Base-by-base conservation (phyloP, 2,329 filamentous ascomycete genomes). In the Whalleya microplaca region DNA sequence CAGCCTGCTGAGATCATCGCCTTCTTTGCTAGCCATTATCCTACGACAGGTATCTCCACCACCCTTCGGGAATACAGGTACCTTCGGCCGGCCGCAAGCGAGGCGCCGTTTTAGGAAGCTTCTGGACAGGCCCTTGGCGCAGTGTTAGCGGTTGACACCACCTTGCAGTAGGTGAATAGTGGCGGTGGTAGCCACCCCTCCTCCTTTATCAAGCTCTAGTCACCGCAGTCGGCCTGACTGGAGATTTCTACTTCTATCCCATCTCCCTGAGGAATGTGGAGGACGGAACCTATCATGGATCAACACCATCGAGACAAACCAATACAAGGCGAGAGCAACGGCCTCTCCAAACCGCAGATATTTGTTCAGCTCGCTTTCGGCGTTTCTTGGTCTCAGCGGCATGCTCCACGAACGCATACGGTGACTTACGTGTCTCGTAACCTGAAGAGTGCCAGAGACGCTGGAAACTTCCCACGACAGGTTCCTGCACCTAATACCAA, bases 281-380 rank as follows among this genome's bases (percentile, higher is more conserved):
- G 61, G 58, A 67, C 59, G 48, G 64, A 66, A 41, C 63, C 61
- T 63, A 65, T 67, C 65, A 68, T 69, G 58, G 58, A 64, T 50
- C 56, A 64, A 51, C 53, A 59, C 55, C 64, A 59, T 56, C 64
- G 58, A 53, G 56, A 66, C 57, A 62, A 41, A 41, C 51, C 62
- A 47, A 60, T 66, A 53, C 65, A 62, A 56, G 62, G 63, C 58
- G 66, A 71, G 56, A 64, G 63, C 46, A 62, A 56, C 58, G 54
- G 62, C 41, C 56, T 70, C 20, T 66, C 68, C 21, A 72, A 71
- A 23, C 78, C 77, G 23, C 77, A 79, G 55, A 71, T 83, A 51
- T 83, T 81, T 55, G 69, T 83, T 9, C 77, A 80, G 52, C 69
- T 84, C 56, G 80, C 82, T 64, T 80, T 83, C 56, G 79, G 81